These are phyloP conservation scores for Teunomyces panamensis DNA, from an alignment of 805 yeast genomes.

Conservation along the genomic window DNA sequence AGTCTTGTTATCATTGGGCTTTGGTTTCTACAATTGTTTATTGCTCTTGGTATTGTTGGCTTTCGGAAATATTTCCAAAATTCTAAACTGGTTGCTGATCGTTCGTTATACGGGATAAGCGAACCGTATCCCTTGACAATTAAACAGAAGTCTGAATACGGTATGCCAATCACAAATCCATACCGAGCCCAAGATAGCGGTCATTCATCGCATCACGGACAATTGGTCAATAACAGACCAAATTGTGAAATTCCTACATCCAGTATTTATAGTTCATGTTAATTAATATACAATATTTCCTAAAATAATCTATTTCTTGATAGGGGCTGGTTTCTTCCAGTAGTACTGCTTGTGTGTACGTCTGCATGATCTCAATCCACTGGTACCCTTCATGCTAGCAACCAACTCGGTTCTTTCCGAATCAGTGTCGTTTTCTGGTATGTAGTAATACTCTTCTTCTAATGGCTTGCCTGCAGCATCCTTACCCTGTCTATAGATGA, in stretches of 20 bases:
- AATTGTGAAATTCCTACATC: neutral
- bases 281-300: slow-evolving; percentile 10
- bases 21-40: slow-evolving; percentile 10
- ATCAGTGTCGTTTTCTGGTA: slow-evolving; percentile 79
- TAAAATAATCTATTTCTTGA: slow-evolving; percentile 25
- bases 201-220: neutral
- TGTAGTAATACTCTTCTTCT: slow-evolving; percentile 92
- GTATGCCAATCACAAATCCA: slow-evolving; percentile 23
- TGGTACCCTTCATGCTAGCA: slow-evolving; percentile 73
- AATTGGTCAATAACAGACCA: neutral
- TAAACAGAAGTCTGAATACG: slow-evolving; percentile 22
- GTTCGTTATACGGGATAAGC: slow-evolving; percentile 15
- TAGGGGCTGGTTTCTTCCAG: slow-evolving; percentile 62
- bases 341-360: slow-evolving; percentile 88
- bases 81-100: neutral
- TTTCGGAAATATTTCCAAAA: neutral
- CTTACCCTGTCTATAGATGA: slow-evolving; percentile 82
- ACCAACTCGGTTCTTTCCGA: slow-evolving; percentile 66
- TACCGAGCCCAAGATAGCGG: slow-evolving; percentile 3
- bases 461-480: slow-evolving; percentile 95
- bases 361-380: slow-evolving; percentile 82
- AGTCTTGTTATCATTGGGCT: slow-evolving; percentile 8
- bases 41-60: slow-evolving; percentile 4
- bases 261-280: neutral
- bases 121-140: slow-evolving; percentile 25